Conservation (phyloP, 2,329 filamentous ascomycete genomes). For the Drechslerella dactyloides region DNA sequence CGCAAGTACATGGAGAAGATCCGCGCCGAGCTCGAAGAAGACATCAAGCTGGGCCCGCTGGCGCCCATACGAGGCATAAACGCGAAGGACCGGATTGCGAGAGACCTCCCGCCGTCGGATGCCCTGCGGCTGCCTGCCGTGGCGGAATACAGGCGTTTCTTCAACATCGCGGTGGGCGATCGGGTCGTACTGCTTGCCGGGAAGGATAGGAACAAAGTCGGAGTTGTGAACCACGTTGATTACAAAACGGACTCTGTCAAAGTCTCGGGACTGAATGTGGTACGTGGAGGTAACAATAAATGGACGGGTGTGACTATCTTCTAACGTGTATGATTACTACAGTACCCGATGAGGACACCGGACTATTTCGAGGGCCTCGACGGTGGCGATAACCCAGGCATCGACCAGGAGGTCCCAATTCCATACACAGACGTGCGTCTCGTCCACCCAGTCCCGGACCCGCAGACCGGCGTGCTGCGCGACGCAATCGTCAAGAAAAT, state of each 20-base stretch:
- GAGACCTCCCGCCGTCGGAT: slow-evolving; percentile 33
- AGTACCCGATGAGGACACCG: slow-evolving; percentile 46
- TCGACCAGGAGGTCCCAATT: slow-evolving; percentile 64
- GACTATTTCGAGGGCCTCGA: slow-evolving; percentile 52
- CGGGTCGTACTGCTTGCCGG: slow-evolving; percentile 82
- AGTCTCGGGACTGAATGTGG: slow-evolving; percentile 70
- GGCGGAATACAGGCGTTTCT: slow-evolving; percentile 58
- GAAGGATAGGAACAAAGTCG: slow-evolving; percentile 81
- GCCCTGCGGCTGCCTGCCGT: slow-evolving; percentile 48
- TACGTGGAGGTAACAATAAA: too few species aligned
- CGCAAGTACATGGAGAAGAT: slow-evolving; percentile 20
- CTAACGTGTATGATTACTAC: not conserved
- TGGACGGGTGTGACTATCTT: too few species aligned
- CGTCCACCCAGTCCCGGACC: slow-evolving; percentile 75
- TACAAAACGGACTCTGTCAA: slow-evolving; percentile 65
- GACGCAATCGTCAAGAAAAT: slow-evolving; percentile 81
- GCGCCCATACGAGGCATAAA: slow-evolving; percentile 31
- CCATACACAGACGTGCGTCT: slow-evolving; percentile 77
- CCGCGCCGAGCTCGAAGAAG: slow-evolving; percentile 29
- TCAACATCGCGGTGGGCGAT: slow-evolving; percentile 73
- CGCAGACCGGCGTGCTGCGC: slow-evolving; percentile 67
- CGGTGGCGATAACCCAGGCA: slow-evolving; percentile 59
- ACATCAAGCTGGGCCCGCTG: slow-evolving; percentile 34
- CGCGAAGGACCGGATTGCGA: slow-evolving; percentile 41
- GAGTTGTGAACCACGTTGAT: slow-evolving; percentile 68